Evolutionary conservation across 2,329 filamentous ascomycete species (phyloP), one percentile per base, ranked within the genome.

Genomic region (Colletotrichum lini): DNA sequence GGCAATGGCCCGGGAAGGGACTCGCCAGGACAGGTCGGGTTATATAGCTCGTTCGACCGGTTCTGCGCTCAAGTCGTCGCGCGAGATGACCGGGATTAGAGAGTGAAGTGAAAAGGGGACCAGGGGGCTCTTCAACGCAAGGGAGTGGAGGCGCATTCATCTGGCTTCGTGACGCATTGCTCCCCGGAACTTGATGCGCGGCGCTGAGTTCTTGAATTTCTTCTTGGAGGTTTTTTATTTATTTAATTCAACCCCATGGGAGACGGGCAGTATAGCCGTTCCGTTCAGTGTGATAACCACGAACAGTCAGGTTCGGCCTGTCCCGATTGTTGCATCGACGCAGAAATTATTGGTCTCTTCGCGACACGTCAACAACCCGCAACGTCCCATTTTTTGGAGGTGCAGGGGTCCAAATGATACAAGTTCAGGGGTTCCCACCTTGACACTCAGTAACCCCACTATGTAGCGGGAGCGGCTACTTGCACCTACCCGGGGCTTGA

Each of bases 111-210:
- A 12, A 23, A 45, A 38, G 18, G 40, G 53, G 23, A 50, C 21
- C 49, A 23, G 40, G 49, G 23, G 26, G 26, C 18, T 53, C 53
- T 56, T 56, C 21, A 40, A 52, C 42, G 40, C 26, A 49, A 62
- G 52, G 42, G 57, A 54, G 50, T 52, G 44, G 49, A 65, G 42
- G 64, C 68, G 57, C 50, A 53, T 45, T 71, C 64, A 62, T 67
- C 45, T 71, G 38, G 62, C 35, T 38, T 44, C 23, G 42, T 62
- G 52, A 44, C 38, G 50, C 64, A 70, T 68, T 42, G 64, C 64
- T 57, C 44, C 45, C 16, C 6, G 21, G 38, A 8, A 3, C 8
- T 5, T 23, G 56, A 49, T 60, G 63, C 56, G 53, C 61, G 47
- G 54, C 52, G 47, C 30, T 35, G 42, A 42, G 45, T 9, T 26